Percentiles rank a stretch among this genome's conserved stretches.
Evolutionary conservation across 2,329 filamentous ascomycete genomes (phyloP).

Genomic region (Penicillium sp.): DNA sequence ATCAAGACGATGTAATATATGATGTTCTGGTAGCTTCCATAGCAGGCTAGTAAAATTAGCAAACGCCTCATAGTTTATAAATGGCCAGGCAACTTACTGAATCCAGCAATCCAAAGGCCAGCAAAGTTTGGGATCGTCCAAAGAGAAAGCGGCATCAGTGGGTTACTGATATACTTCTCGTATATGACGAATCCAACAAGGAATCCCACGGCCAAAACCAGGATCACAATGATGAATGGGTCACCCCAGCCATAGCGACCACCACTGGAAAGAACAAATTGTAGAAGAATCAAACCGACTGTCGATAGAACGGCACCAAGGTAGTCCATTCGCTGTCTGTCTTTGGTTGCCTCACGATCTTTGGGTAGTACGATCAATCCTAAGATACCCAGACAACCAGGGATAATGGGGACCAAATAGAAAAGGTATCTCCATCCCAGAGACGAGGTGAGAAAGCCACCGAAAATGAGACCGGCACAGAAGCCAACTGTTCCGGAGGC

Average conservation of each 20-base stretch:
- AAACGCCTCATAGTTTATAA: background rate
- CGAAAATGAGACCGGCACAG: slow-evolving; percentile 42
- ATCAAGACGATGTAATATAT: slow-evolving; percentile 47
- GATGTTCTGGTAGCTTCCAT: slow-evolving; percentile 45
- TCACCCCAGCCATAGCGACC: slow-evolving; percentile 49
- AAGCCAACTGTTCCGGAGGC: slow-evolving; percentile 43
- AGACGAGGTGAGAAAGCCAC: slow-evolving; percentile 41
- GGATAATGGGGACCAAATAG: slow-evolving; percentile 37
- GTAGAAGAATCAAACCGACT: slow-evolving; percentile 44
- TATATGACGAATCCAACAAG: slow-evolving; percentile 41
- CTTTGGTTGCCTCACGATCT: slow-evolving; percentile 35
- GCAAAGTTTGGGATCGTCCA: slow-evolving; percentile 51
- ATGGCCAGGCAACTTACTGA: slow-evolving; percentile 28
- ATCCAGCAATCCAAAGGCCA: slow-evolving; percentile 47
- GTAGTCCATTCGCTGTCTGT: slow-evolving; percentile 43
- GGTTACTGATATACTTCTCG: slow-evolving; percentile 47
- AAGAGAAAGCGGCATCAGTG: slow-evolving; percentile 48
- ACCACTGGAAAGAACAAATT: slow-evolving; percentile 48
- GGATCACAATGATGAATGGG: slow-evolving; percentile 46
- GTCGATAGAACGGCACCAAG: slow-evolving; percentile 45
- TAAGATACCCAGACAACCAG: slow-evolving; percentile 29
- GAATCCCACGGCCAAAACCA: slow-evolving; percentile 40
- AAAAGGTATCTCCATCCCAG: slow-evolving; percentile 44
- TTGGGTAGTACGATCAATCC: slow-evolving; percentile 41
- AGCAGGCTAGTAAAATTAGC: slow-evolving; percentile 33